These are phyloP conservation scores for Pelargonium myrrhifolium DNA, from an alignment of 441 rosid species.

Conservation along the genomic window DNA sequence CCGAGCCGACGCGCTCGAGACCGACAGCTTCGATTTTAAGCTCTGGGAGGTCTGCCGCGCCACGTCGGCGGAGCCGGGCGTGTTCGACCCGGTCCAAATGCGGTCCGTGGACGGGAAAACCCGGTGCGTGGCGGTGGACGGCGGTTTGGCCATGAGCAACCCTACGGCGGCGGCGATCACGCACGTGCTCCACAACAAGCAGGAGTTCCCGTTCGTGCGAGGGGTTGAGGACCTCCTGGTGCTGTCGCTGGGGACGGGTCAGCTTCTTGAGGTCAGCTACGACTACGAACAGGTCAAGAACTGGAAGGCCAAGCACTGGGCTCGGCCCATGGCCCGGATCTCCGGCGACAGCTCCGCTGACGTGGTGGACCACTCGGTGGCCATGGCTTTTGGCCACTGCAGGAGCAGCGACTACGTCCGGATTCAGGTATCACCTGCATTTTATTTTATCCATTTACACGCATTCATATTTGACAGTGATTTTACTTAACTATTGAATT, in stretches of 20 bases:
- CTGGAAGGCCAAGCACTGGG: conserved; percentile 87
- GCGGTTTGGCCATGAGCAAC: conserved; percentile 78
- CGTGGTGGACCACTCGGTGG: conserved; percentile 89
- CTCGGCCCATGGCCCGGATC: conserved; percentile 71
- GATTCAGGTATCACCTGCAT: conserved; percentile 54
- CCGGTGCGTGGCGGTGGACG: conserved; percentile 77
- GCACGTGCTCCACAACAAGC: conserved; percentile 91
- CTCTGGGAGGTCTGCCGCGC: conserved; percentile 90
- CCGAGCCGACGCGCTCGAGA: conserved; percentile 85
- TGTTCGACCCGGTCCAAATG: conserved; percentile 62
- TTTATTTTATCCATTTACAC: background rate
- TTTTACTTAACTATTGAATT: background rate
- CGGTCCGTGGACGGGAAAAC: conserved; percentile 64
- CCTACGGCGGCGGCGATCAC: conserved; percentile 92
- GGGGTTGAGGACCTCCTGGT: conserved; percentile 92
- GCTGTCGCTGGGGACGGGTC: conserved; percentile 74
- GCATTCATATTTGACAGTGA: background rate
- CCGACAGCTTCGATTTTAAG: conserved; percentile 68
- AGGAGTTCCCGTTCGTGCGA: conserved; percentile 86
- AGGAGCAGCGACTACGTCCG: conserved; percentile 68
- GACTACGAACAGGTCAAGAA: conserved; percentile 61
- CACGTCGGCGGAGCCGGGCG: conserved; percentile 82
- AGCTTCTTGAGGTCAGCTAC: conserved; percentile 57
- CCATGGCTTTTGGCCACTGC: conserved; percentile 81
- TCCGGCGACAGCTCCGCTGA: conserved; percentile 86